phyloP scores from a whole-genome alignment of 2,329 filamentous ascomycete genomes.

The Fusarium pininemorale region DNA sequence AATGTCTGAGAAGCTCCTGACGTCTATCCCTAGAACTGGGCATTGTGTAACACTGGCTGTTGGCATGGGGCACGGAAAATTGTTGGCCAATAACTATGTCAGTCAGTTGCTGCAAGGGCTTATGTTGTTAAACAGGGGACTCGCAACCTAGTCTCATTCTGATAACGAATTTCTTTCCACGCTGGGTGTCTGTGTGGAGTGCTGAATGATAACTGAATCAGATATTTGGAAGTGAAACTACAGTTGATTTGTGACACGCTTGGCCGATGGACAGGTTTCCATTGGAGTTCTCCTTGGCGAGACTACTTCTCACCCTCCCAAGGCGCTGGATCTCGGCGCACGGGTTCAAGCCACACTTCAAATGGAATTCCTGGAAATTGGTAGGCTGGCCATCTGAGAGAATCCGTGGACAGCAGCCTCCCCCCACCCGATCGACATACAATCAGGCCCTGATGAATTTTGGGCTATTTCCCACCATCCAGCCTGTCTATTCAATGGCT shows the following conservation, averaged over 20 bases:
- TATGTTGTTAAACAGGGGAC: not conserved
- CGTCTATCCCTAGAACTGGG: not conserved
- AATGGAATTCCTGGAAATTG: not conserved
- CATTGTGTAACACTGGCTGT: conserved; percentile 18
- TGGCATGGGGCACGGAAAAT: conserved; percentile 19
- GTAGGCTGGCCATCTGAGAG: not conserved
- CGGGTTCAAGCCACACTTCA: not conserved
- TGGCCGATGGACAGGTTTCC: not conserved
- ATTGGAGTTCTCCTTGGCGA: not conserved
- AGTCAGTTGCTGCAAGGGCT: conserved; percentile 10
- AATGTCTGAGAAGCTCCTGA: not conserved
- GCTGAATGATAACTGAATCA: not conserved
- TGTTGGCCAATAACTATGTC: conserved; percentile 25
- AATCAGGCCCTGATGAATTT: not conserved
- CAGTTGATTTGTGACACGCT: not conserved
- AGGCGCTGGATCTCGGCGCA: not conserved
- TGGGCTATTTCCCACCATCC: not conserved
- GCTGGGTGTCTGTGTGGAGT: not conserved
- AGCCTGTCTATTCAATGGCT: not conserved
- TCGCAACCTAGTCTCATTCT: conserved; percentile 18
- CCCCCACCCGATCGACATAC: not conserved
- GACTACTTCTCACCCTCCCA: not conserved
- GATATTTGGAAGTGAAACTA: not conserved
- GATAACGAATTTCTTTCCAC: conserved; percentile 1
- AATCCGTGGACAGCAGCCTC: not conserved